Conservation (phyloP, 331 rosid genomes). For the Telfairia occidentalis region DNA sequence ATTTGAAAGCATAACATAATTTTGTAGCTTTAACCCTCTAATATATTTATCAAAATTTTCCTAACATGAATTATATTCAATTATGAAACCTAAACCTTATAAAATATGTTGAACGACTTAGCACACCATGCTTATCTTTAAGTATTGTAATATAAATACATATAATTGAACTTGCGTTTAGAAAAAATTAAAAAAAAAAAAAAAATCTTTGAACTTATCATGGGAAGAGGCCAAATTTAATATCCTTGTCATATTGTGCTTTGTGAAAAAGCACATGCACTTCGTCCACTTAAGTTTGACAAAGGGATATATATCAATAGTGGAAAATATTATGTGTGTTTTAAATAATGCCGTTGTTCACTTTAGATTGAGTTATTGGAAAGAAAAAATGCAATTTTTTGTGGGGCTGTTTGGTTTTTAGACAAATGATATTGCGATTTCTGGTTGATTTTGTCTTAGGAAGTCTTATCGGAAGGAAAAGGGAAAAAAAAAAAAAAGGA, state of each 20-base stretch:
- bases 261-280: constrained; percentile 1
- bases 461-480: not conserved
- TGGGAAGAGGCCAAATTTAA: not conserved
- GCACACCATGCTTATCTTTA: not conserved
- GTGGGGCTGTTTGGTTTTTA: not conserved
- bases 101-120: not conserved
- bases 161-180: not conserved
- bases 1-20: too few species aligned
- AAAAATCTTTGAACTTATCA: not conserved
- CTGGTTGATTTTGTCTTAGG: constrained; percentile 1
- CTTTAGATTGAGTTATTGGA: not conserved
- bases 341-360: not conserved
- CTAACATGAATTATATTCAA: not conserved
- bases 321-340: not conserved
- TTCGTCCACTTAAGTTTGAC: not conserved
- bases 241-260: not conserved
- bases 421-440: not conserved
- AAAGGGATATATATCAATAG: not conserved
- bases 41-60: too few species aligned
- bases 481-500: not conserved
- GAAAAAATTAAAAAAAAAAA: not conserved
- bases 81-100: not conserved
- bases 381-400: not conserved
- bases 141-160: not conserved
- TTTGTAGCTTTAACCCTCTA: too few species aligned